Evolutionary conservation across 192 early-diverging fungal species (phyloP).

Genomic region (Podila horticola): DNA sequence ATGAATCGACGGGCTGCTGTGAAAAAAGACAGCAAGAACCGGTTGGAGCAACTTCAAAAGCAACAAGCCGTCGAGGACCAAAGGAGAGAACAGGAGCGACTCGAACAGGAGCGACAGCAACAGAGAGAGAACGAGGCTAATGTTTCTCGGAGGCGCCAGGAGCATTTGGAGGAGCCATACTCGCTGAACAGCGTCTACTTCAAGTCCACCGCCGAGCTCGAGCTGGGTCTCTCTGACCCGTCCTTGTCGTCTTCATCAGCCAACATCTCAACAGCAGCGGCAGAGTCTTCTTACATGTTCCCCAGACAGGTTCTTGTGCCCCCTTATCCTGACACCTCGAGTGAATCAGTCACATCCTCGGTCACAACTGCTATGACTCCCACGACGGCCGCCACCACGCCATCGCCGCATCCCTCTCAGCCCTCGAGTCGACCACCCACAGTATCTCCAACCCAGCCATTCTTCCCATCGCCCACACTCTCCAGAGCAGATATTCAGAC

Average conservation of each 20-base stretch:
- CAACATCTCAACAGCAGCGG: neutral
- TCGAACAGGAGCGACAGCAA: neutral
- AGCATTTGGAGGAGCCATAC: slow-evolving; percentile 15
- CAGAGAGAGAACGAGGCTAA: neutral
- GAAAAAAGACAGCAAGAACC: slow-evolving; percentile 27
- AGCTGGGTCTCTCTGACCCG: slow-evolving; percentile 6
- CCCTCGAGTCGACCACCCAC: neutral
- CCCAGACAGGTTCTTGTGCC: too few species aligned
- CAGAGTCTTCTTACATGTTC: neutral
- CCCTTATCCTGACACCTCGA: neutral
- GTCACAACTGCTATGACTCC: neutral
- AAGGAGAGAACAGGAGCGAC: neutral
- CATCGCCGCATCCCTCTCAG: neutral
- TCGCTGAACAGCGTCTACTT: slow-evolving; percentile 29
- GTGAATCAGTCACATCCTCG: neutral
- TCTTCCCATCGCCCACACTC: neutral
- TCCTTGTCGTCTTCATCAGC: neutral
- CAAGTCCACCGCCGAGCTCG: slow-evolving; percentile 21
- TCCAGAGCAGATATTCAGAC: neutral
- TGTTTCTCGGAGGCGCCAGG: neutral
- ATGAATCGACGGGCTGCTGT: slow-evolving; percentile 36
- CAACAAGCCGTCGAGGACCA: slow-evolving; percentile 12
- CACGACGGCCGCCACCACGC: neutral
- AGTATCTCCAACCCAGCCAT: neutral
- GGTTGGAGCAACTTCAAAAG: slow-evolving; percentile 24